phyloP scores from a whole-genome alignment of 2,329 filamentous ascomycete genomes.

The Nothomitra cinnamomea region DNA sequence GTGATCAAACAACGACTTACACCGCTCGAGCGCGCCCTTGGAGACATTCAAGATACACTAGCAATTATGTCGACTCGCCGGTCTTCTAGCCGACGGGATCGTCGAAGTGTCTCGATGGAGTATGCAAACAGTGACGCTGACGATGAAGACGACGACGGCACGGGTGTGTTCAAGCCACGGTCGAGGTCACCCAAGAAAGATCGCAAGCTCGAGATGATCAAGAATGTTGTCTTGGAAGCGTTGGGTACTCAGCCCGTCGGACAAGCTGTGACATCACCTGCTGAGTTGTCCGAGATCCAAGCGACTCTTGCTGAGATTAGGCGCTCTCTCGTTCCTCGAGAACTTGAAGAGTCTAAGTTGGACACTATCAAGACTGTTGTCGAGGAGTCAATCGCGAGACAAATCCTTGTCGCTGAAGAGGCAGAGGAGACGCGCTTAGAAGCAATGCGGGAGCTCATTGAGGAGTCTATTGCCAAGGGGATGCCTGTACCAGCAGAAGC shows the following conservation, averaged over 20 bases:
- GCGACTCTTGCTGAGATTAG: slow-evolving; percentile 31
- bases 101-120: slow-evolving; percentile 54
- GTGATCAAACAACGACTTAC: slow-evolving; percentile 60
- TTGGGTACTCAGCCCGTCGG: slow-evolving; percentile 2
- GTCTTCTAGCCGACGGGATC: slow-evolving; percentile 38
- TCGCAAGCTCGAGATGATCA: slow-evolving; percentile 66
- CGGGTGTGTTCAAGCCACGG: slow-evolving; percentile 33
- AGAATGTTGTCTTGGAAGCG: slow-evolving; percentile 21
- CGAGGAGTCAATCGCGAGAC: slow-evolving; percentile 42
- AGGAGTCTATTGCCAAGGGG: slow-evolving; percentile 9
- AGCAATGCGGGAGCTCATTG: slow-evolving; percentile 9
- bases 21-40: slow-evolving; percentile 66
- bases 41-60: slow-evolving; percentile 56
- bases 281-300: slow-evolving; percentile 23
- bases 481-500: slow-evolving; percentile 8
- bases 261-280: slow-evolving; percentile 1
- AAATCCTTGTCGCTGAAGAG: slow-evolving; percentile 32
- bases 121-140: slow-evolving; percentile 75
- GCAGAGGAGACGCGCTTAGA: slow-evolving; percentile 33
- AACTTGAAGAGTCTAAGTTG: slow-evolving; percentile 7
- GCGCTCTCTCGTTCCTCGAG: slow-evolving; percentile 17
- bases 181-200: slow-evolving; percentile 66
- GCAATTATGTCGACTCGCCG: slow-evolving; percentile 37
- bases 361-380: slow-evolving; percentile 45
- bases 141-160: slow-evolving; percentile 67